Evolutionary conservation across 768 basidiomycete genomes (phyloP).

Genomic region (Mrakia frigida): DNA sequence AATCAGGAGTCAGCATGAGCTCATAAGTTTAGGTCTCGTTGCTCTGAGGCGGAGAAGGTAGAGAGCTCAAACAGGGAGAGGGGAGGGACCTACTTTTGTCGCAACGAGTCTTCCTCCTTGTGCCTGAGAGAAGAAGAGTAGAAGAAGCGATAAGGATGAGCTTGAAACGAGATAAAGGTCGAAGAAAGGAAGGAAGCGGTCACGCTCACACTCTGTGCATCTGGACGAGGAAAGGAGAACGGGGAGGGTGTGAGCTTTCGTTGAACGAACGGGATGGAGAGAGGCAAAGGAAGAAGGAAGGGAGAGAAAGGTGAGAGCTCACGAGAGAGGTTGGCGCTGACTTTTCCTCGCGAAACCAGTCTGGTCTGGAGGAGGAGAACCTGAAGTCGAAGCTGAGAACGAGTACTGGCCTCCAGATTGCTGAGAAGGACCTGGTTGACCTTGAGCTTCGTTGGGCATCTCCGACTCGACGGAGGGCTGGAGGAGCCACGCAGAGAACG

Average conservation of each 20-base stretch:
- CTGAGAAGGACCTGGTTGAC: too few species aligned
- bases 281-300: too few species aligned
- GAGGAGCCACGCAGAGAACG: neutral
- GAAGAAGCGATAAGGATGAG: too few species aligned
- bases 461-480: neutral
- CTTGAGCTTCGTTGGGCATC: too few species aligned
- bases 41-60: too few species aligned
- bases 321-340: conserved; percentile 27
- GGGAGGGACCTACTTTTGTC: neutral
- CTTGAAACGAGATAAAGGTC: too few species aligned
- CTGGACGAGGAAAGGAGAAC: too few species aligned
- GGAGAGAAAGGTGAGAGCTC: neutral
- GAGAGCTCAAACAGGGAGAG: neutral
- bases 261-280: too few species aligned
- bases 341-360: neutral
- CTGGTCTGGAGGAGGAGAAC: neutral
- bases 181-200: neutral
- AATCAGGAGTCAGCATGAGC: neutral
- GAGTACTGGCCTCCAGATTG: too few species aligned
- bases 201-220: conserved; percentile 6
- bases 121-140: too few species aligned
- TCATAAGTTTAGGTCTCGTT: neutral
- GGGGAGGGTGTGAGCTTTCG: neutral
- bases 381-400: neutral
- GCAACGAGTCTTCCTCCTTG: conserved; percentile 12